Evolutionary conservation across 2,329 filamentous ascomycete species (phyloP).

Genomic region (Paecilomyces formosus): DNA sequence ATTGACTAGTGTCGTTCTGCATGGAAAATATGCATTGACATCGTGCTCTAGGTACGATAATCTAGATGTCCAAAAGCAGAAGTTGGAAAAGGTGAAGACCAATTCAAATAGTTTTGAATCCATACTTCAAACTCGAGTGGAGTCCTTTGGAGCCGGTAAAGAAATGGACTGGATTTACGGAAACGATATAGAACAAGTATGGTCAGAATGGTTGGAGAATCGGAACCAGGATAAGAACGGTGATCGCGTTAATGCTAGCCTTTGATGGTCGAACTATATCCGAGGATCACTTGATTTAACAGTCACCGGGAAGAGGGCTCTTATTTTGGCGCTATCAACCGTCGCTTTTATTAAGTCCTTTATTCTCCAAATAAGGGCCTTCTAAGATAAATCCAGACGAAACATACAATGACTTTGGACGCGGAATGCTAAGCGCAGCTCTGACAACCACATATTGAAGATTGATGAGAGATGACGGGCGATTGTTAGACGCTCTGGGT

Average conservation of each 20-base stretch:
- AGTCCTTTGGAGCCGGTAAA: constrained; percentile 18
- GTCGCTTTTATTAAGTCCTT: too few relatives aligned
- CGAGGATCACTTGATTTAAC: too few relatives aligned
- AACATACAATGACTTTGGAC: too few relatives aligned
- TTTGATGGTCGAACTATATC: background rate
- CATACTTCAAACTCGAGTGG: constrained; percentile 18
- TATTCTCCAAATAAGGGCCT: too few relatives aligned
- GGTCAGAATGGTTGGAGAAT: constrained; percentile 13
- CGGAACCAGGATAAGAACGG: background rate
- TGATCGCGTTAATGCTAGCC: background rate
- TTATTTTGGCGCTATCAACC: too few relatives aligned
- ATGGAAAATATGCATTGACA: background rate
- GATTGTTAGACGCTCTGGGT: too few relatives aligned
- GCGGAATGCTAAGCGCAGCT: too few relatives aligned
- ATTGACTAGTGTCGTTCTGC: too few relatives aligned
- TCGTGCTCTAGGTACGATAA: constrained; percentile 3
- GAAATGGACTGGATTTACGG: constrained; percentile 32
- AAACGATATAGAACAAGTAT: constrained; percentile 31
- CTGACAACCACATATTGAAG: too few relatives aligned
- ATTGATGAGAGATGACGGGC: too few relatives aligned
- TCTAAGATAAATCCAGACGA: too few relatives aligned
- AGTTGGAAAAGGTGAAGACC: constrained; percentile 8
- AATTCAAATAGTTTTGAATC: constrained; percentile 17
- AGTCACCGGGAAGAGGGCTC: too few relatives aligned
- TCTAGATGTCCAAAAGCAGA: constrained; percentile 5